A percentile compares a stretch with the other conserved stretches of the same genome.
phyloP scores from a whole-genome alignment of 2,329 filamentous ascomycete genomes.

The Hirsutella thompsonii region DNA sequence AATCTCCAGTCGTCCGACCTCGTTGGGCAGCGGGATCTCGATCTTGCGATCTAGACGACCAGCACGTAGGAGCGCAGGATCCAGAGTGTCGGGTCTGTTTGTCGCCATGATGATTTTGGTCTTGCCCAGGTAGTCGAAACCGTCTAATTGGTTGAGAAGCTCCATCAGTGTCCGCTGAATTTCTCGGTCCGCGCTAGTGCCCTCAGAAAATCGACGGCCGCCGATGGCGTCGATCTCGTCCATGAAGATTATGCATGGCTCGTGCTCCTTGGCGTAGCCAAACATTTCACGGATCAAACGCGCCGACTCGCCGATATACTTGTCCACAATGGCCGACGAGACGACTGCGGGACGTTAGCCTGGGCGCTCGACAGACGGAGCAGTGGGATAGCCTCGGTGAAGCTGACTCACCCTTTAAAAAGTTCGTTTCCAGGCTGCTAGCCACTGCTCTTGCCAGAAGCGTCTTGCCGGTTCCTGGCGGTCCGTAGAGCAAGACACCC shows the following conservation, averaged over 20 bases:
- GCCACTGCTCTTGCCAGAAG: slow-evolving; percentile 87
- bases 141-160: slow-evolving; percentile 93
- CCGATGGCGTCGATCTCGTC: slow-evolving; percentile 99
- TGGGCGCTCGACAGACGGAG: not conserved
- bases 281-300: slow-evolving; percentile 99
- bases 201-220: slow-evolving; percentile 90
- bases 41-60: slow-evolving; percentile 95
- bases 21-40: slow-evolving; percentile 92
- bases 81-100: slow-evolving; percentile 90
- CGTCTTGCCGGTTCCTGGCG: slow-evolving; percentile 94
- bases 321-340: slow-evolving; percentile 97
- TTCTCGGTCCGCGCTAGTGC: slow-evolving; percentile 92
- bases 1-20: slow-evolving; percentile 91
- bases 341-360: slow-evolving; percentile 51
- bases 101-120: slow-evolving; percentile 99
- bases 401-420: slow-evolving; percentile 65
- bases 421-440: slow-evolving; percentile 94
- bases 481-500: slow-evolving; percentile 90
- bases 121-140: slow-evolving; percentile 98
- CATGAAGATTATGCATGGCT: slow-evolving; percentile 99
- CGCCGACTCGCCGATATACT: slow-evolving; percentile 97
- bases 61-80: slow-evolving; percentile 82
- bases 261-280: slow-evolving; percentile 97
- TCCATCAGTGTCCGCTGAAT: slow-evolving; percentile 99
- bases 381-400: not conserved